Percentiles rank a stretch among this genome's conserved stretches.
phyloP scores from a whole-genome alignment of 2,329 filamentous ascomycete species.

The Epichloe gansuensis region DNA sequence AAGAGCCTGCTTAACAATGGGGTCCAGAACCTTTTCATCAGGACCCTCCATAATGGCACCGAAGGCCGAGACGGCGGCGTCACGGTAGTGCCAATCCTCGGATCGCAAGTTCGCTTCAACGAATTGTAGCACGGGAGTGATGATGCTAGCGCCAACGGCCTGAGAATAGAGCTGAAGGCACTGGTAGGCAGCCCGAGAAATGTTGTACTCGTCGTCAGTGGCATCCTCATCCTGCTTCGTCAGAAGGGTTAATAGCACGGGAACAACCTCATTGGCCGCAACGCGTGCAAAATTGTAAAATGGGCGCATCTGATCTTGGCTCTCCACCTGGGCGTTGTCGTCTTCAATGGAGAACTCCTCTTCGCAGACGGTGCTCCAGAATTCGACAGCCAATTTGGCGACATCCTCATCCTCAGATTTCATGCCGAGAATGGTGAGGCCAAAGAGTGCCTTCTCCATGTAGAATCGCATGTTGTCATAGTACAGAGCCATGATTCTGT shows the following conservation, averaged over 20 bases:
- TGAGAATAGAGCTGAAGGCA: slow-evolving; percentile 92
- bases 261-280: slow-evolving; percentile 86
- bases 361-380: slow-evolving; percentile 99
- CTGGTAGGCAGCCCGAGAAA: slow-evolving; percentile 89
- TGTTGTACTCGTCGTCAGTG: slow-evolving; percentile 92
- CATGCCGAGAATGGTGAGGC: slow-evolving; percentile 95
- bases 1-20: slow-evolving; percentile 89
- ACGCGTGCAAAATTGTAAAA: slow-evolving; percentile 95
- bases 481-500: slow-evolving; percentile 97
- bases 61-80: slow-evolving; percentile 93
- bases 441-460: slow-evolving; percentile 99
- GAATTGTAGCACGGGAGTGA: slow-evolving; percentile 75
- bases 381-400: slow-evolving; percentile 93
- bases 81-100: slow-evolving; percentile 89
- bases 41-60: slow-evolving; percentile 98
- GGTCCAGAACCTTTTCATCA: slow-evolving; percentile 81
- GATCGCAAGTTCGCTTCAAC: slow-evolving; percentile 82
- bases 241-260: slow-evolving; percentile 75
- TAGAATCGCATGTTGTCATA: slow-evolving; percentile 99
- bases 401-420: slow-evolving; percentile 97
- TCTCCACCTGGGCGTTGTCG: slow-evolving; percentile 70
- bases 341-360: slow-evolving; percentile 97
- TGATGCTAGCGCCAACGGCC: slow-evolving; percentile 73
- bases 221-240: slow-evolving; percentile 98
- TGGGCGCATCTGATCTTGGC: slow-evolving; percentile 69